Conservation (phyloP, 176 grass and related monocot genomes). For the Carex pumila region DNA sequence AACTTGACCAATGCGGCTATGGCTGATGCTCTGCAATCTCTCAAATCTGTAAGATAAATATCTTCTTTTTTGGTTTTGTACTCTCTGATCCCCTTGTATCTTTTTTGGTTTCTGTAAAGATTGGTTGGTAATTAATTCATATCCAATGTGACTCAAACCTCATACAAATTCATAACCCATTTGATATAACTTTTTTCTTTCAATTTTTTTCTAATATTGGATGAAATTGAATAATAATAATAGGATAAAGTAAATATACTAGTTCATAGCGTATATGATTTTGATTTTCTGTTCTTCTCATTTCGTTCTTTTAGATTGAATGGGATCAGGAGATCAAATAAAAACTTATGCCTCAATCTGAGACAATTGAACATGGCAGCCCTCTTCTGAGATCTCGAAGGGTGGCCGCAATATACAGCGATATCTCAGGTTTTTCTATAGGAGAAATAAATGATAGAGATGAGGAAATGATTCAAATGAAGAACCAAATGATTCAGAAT, state of each 20-base stretch:
- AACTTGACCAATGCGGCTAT: conserved; percentile 90
- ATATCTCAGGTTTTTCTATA: neutral
- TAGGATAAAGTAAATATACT: neutral
- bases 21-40: conserved; percentile 59
- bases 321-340: conserved; percentile 31
- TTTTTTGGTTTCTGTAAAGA: too few relatives aligned
- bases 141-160: neutral
- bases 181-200: neutral
- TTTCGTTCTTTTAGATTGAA: conserved; percentile 30
- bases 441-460: neutral
- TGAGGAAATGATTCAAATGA: neutral
- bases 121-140: too few relatives aligned
- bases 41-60: conserved; percentile 32
- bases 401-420: conserved; percentile 3
- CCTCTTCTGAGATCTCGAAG: conserved; percentile 3
- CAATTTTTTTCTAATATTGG: neutral
- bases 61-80: too few relatives aligned
- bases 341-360: conserved; percentile 32
- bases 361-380: neutral
- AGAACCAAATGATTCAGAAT: conserved; percentile 24
- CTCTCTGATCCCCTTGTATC: too few relatives aligned
- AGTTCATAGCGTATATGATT: conserved; percentile 6
- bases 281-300: conserved; percentile 37
- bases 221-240: conserved; percentile 5
- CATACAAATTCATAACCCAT: neutral